A percentile compares a stretch with the other conserved stretches of the same genome.
Conservation (phyloP, 2,329 filamentous ascomycete genomes). For the Monilinia polystroma region DNA sequence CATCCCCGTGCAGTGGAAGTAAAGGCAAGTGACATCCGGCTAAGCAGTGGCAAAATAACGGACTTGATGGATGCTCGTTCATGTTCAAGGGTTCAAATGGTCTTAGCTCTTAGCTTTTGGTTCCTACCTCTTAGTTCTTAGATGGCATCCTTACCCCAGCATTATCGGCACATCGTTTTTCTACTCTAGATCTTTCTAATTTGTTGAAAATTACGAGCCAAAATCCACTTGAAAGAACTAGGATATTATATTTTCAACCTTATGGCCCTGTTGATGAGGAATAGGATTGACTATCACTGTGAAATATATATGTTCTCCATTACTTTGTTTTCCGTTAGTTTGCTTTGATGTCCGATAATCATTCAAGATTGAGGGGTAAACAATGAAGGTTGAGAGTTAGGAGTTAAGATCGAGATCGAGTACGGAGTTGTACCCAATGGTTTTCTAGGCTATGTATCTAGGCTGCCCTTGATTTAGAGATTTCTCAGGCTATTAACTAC, state of each 20-base stretch:
- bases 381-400: neutral
- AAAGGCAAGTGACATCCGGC: conserved; percentile 1
- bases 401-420: neutral
- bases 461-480: neutral
- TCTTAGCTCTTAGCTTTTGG: neutral
- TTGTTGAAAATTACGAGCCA: conserved; percentile 7
- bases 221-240: neutral
- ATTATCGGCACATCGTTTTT: conserved; percentile 7
- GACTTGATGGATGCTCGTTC: neutral
- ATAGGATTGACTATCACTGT: neutral
- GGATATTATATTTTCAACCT: neutral
- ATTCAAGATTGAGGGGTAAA: neutral
- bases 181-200: neutral
- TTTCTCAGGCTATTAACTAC: neutral
- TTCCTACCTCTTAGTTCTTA: neutral
- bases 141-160: conserved; percentile 1
- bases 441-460: neutral
- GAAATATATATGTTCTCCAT: neutral
- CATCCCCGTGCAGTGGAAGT: conserved; percentile 1
- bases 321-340: neutral
- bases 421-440: neutral
- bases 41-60: neutral
- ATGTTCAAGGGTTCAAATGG: conserved; percentile 5
- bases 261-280: neutral
- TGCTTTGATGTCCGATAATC: neutral